Evolutionary conservation across 2,329 filamentous ascomycete species (phyloP).

Genomic region (Basipetospora chlamydospora): DNA sequence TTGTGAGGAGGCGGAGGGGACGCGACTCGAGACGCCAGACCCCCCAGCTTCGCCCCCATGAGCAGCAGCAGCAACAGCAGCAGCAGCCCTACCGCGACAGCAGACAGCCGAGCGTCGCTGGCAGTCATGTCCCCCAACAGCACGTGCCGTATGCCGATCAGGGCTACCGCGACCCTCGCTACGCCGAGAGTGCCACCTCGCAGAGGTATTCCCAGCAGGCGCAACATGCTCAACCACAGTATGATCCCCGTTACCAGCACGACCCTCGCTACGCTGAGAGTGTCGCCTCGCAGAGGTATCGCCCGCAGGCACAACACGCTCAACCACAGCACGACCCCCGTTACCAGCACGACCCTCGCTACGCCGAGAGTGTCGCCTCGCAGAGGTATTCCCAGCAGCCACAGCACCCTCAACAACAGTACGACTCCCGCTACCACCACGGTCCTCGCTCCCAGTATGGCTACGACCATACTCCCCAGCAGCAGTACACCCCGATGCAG

Average conservation of each 20-base stretch:
- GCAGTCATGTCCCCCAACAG: not conserved
- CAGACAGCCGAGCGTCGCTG: not conserved
- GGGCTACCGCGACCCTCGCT: conserved; percentile 1
- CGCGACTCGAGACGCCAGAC: conserved; percentile 7
- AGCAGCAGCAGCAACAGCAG: not conserved
- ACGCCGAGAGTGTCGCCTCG: not conserved
- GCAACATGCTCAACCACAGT: not conserved
- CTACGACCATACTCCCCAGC: too few relatives aligned
- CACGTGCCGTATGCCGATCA: conserved; percentile 1
- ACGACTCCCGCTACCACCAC: not conserved
- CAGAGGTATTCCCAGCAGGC: not conserved
- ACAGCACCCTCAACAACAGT: not conserved
- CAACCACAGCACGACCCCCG: conserved; percentile 1
- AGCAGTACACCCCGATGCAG: too few relatives aligned
- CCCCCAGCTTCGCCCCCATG: conserved; percentile 1
- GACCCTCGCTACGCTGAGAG: not conserved
- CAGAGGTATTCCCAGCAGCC: conserved; percentile 1
- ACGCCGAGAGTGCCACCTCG: not conserved
- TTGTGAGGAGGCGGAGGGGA: conserved; percentile 23
- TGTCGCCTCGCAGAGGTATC: conserved; percentile 1
- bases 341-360: not conserved
- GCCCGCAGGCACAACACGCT: not conserved
- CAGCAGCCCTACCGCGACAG: conserved; percentile 1
- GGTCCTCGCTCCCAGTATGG: conserved; percentile 2
- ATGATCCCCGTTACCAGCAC: conserved; percentile 2